Evolutionary conservation across 805 yeast genomes (phyloP).

Genomic region (Zygoascus ofunaensis): DNA sequence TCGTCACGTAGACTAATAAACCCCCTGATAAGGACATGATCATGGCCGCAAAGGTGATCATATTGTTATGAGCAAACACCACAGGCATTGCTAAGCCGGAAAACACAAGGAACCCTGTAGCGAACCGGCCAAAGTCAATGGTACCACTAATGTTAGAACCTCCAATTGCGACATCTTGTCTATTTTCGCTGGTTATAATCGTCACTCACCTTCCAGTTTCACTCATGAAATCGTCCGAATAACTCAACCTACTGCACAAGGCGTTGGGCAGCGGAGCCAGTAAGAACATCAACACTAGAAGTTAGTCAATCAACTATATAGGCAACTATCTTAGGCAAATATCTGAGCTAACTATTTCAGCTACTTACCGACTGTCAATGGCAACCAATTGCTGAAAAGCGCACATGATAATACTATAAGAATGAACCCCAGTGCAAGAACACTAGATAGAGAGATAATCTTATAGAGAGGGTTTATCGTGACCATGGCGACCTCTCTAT

Average conservation of each 20-base stretch:
- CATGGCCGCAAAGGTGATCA: constrained; percentile 63
- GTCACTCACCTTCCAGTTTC: constrained; percentile 37
- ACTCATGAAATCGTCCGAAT: constrained; percentile 52
- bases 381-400: constrained; percentile 83
- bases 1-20: constrained; percentile 69
- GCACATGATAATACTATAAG: constrained; percentile 83
- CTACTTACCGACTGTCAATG: constrained; percentile 56
- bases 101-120: constrained; percentile 66
- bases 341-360: no score
- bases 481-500: no score
- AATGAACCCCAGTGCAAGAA: constrained; percentile 83
- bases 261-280: constrained; percentile 68
- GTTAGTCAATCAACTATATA: background rate
- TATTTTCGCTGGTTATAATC: background rate
- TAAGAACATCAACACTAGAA: constrained; percentile 46
- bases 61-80: constrained; percentile 63
- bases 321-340: no score
- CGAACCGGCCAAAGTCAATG: constrained; percentile 71
- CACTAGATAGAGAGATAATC: constrained; percentile 64
- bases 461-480: constrained; percentile 56
- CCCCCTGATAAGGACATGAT: constrained; percentile 79
- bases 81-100: constrained; percentile 72
- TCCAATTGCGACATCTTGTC: background rate
- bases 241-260: constrained; percentile 39
- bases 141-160: constrained; percentile 31